Base-by-base conservation (phyloP, 2,329 filamentous ascomycete species). In the Rutstroemia sp. region DNA sequence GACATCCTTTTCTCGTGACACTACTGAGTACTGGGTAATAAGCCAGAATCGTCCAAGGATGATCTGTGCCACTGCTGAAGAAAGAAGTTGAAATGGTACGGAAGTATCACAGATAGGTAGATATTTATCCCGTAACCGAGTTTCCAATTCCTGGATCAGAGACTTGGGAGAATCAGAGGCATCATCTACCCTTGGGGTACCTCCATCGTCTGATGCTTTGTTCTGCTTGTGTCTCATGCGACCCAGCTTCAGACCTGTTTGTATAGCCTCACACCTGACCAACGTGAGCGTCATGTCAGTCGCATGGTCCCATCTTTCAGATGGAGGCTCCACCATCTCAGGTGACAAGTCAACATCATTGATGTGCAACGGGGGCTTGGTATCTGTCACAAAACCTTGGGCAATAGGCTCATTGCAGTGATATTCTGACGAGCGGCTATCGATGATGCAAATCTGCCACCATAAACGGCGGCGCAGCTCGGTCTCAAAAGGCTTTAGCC, bases 401-500 rank as follows among this genome's bases (percentile, higher is more conserved):
- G 46, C 46, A 30, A 48, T 23, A 48, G 46, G 46, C 16, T 30
- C 21, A 23, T 48, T 23, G 10, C 46, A 30, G 19, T 48, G 46
- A 48, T 30, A 30, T 30, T 52, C 50, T 17, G 50, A 21, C 23
- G 50, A 30, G 19, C 50, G 50, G 23, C n/a, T n/a, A 38, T 52
- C 50, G 17, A 52, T 17, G 23, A 45, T 42, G 38, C 19, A 42
- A 27, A 52, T 52, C 36, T 42, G 50, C 50, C 50, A 52, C 50
- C 50, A 52, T 19, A 52, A n/a, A 16, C 50, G 50, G 1, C 50
- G 50, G 14, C 50, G 17, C 50, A 52, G 36, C 38, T 52, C 50
- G 21, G 25, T 34, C 21, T 52, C 50, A 45, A 52, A 52, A 21
- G 50, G 50, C 10, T 14, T 23, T 21, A 52, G 50, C n/a, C 39